phyloP scores from a whole-genome alignment of 441 rosid genomes.

The Macaranga tanarius region DNA sequence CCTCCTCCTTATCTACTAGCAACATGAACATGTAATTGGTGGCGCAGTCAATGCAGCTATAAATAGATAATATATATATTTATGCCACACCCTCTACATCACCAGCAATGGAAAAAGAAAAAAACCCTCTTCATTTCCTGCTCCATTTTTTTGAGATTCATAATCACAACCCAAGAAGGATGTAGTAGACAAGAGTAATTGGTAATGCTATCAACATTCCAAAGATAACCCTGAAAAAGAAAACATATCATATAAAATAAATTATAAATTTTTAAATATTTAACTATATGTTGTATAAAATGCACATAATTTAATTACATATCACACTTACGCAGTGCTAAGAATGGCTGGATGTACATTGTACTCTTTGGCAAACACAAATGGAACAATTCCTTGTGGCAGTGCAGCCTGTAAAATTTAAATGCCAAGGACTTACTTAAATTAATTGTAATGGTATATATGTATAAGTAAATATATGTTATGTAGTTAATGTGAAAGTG shows the following conservation, averaged over 20 bases:
- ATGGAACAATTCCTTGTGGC: conserved; percentile 84
- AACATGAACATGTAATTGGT: neutral
- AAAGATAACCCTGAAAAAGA: conserved; percentile 56
- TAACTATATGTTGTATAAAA: too few species aligned
- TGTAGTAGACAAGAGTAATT: conserved; percentile 71
- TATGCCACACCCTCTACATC: conserved; percentile 16
- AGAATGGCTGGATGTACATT: conserved; percentile 77
- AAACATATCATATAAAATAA: too few species aligned
- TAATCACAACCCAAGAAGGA: conserved; percentile 73
- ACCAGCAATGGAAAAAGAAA: conserved; percentile 24
- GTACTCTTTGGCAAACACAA: conserved; percentile 85
- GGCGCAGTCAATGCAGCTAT: conserved; percentile 13
- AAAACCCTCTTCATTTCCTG: conserved; percentile 26
- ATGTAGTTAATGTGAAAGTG: neutral
- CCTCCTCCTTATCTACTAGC: neutral
- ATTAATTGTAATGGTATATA: too few species aligned
- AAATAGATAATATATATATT: neutral
- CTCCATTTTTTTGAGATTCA: conserved; percentile 20
- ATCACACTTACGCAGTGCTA: conserved; percentile 60
- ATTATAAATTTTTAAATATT: too few species aligned
- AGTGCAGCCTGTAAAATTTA: conserved; percentile 59
- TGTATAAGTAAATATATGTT: neutral
- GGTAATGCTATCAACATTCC: conserved; percentile 82
- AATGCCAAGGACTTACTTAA: neutral
- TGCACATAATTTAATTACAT: too few species aligned